Conservation (phyloP, 202 grass and related monocot species). For the Panicum virgatum region DNA sequence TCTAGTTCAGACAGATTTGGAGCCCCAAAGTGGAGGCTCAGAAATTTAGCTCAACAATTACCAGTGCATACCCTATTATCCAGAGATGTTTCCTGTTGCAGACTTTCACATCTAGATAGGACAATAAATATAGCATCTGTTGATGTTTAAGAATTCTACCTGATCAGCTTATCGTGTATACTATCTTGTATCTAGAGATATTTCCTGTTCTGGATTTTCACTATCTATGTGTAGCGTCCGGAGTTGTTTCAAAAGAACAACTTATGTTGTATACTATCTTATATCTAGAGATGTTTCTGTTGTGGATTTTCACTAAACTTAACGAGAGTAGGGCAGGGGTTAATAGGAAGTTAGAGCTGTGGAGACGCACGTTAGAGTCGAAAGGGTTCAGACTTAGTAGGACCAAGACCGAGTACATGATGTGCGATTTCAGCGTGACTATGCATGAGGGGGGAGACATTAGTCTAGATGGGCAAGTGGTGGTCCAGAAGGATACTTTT, state of each 20-base stretch:
- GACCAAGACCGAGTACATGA: no score
- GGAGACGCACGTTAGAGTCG: no score
- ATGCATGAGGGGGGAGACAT: no score
- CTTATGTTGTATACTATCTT: not conserved
- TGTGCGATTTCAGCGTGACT: no score
- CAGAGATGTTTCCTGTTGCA: not conserved
- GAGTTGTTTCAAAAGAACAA: not conserved
- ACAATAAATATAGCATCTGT: not conserved
- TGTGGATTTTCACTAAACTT: not conserved
- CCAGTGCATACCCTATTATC: not conserved
- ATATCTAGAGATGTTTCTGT: not conserved
- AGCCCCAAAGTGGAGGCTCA: not conserved
- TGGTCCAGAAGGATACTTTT: no score
- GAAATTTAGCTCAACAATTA: not conserved
- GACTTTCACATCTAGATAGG: not conserved
- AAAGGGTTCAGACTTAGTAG: no score
- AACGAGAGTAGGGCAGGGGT: no score
- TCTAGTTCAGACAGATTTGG: not conserved
- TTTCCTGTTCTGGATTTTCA: not conserved
- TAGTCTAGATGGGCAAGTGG: no score
- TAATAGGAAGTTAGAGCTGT: no score
- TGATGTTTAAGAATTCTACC: not conserved
- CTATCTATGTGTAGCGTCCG: not conserved
- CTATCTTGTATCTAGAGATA: not conserved
- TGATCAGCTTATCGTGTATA: not conserved